These are phyloP conservation scores for Hypoxylon sp. DNA, from an alignment of 2,329 filamentous ascomycete species.

Conservation along the genomic window DNA sequence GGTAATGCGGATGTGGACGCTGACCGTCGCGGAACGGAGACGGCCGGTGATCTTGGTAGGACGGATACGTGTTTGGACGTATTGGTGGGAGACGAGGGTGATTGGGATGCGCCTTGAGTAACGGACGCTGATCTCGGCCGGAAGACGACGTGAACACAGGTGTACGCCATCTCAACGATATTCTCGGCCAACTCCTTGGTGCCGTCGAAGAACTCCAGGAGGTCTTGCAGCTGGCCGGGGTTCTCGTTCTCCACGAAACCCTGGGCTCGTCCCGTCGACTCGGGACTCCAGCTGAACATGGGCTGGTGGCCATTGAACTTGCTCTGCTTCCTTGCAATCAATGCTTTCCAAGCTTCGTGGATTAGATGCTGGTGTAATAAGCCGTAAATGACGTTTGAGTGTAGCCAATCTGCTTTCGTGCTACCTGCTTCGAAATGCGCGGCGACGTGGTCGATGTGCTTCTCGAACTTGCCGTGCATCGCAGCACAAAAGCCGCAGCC, in stretches of 20 bases:
- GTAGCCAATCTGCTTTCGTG: slow-evolving; percentile 77
- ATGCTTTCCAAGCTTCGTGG: slow-evolving; percentile 72
- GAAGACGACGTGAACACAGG: slow-evolving; percentile 54
- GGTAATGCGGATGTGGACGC: slow-evolving; percentile 49
- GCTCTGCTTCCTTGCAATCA: slow-evolving; percentile 63
- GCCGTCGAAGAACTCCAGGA: slow-evolving; percentile 75
- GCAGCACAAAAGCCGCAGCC: slow-evolving; percentile 78
- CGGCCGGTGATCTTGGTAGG: slow-evolving; percentile 33
- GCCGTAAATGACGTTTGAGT: slow-evolving; percentile 77
- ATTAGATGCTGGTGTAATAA: slow-evolving; percentile 76
- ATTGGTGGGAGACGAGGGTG: slow-evolving; percentile 34
- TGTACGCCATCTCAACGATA: slow-evolving; percentile 70
- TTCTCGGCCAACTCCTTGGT: slow-evolving; percentile 69
- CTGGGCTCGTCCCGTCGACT: slow-evolving; percentile 69
- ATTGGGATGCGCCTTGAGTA: slow-evolving; percentile 29
- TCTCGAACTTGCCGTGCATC: slow-evolving; percentile 73
- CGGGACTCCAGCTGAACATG: slow-evolving; percentile 72
- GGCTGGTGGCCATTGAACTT: slow-evolving; percentile 66
- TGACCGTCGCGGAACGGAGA: slow-evolving; percentile 46
- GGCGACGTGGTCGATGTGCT: slow-evolving; percentile 77
- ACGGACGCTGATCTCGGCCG: slow-evolving; percentile 49
- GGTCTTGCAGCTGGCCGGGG: slow-evolving; percentile 73
- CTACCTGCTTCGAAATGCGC: slow-evolving; percentile 75
- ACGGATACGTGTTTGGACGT: slow-evolving; percentile 45
- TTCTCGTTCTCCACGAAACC: slow-evolving; percentile 74